Conservation (phyloP, 257 asterid species). For the Dorcoceras hygrometricum region DNA sequence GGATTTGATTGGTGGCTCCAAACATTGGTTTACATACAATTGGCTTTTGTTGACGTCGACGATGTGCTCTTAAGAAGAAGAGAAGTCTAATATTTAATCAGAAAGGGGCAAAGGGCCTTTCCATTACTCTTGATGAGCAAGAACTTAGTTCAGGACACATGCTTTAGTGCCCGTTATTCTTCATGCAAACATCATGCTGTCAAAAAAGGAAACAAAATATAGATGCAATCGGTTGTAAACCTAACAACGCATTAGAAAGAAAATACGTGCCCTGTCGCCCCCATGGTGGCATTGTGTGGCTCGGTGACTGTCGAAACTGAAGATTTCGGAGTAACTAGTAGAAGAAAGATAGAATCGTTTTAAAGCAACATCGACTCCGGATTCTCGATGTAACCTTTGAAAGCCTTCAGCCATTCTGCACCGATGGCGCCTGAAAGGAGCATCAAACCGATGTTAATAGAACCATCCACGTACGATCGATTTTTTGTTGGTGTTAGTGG, state of each 20-base stretch:
- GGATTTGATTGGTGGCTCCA: no score
- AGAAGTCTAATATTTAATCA: no score
- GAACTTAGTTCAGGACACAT: neutral
- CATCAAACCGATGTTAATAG: neutral
- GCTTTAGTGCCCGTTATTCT: neutral
- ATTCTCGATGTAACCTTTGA: slow-evolving; percentile 91
- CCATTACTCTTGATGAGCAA: neutral
- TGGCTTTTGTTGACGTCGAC: no score
- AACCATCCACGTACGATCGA: neutral
- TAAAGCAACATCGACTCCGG: slow-evolving; percentile 90
- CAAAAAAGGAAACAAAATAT: neutral
- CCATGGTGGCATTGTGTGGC: neutral
- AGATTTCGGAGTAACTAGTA: neutral
- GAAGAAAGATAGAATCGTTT: neutral
- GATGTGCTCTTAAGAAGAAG: no score
- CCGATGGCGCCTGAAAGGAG: slow-evolving; percentile 75
- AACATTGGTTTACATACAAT: no score
- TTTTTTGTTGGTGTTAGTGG: neutral
- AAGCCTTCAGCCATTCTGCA: slow-evolving; percentile 98
- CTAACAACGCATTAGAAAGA: neutral
- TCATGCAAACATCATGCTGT: neutral
- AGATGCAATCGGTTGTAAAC: neutral
- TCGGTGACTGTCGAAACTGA: neutral
- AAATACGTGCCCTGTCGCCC: neutral
- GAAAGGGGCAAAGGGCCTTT: neutral